Conservation (phyloP, 2,329 filamentous ascomycete species). For the Chaetomiaceae sp. region DNA sequence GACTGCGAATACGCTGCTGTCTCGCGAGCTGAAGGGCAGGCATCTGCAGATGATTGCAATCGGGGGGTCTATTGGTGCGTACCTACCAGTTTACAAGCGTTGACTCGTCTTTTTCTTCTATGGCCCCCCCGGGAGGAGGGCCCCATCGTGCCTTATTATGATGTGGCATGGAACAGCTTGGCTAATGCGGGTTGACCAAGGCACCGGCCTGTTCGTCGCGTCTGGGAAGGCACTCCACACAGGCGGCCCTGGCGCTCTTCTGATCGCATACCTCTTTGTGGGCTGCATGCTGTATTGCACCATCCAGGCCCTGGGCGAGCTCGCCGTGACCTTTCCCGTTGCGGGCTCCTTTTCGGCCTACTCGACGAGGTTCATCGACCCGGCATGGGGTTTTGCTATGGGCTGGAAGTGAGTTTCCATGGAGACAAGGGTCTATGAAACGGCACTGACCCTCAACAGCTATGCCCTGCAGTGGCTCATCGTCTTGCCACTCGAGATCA, state of each 20-base stretch:
- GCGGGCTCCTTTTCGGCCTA: conserved; percentile 90
- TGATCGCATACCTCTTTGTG: conserved; percentile 75
- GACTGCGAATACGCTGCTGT: conserved; percentile 70
- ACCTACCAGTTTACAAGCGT: too few relatives aligned
- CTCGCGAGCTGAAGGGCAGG: conserved; percentile 72
- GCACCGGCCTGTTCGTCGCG: conserved; percentile 81
- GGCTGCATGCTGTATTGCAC: conserved; percentile 89
- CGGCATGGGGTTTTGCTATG: conserved; percentile 93
- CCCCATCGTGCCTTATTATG: too few relatives aligned
- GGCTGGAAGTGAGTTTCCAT: conserved; percentile 72
- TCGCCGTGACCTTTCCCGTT: conserved; percentile 85
- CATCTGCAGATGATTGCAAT: conserved; percentile 98
- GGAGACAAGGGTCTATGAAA: too few relatives aligned
- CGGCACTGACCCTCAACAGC: conserved; percentile 37
- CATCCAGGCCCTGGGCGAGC: conserved; percentile 84
- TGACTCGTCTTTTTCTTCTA: too few relatives aligned
- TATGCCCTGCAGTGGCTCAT: conserved; percentile 87
- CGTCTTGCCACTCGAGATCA: conserved; percentile 78
- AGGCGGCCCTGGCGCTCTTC: conserved; percentile 72
- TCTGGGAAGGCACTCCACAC: conserved; percentile 66
- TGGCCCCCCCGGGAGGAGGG: too few relatives aligned
- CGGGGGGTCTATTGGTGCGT: conserved; percentile 75
- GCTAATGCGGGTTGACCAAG: too few relatives aligned
- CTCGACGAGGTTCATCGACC: conserved; percentile 87
- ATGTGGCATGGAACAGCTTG: too few relatives aligned